Conservation (phyloP, 805 yeast genomes). For the Sugiyamaella mastotermitis region DNA sequence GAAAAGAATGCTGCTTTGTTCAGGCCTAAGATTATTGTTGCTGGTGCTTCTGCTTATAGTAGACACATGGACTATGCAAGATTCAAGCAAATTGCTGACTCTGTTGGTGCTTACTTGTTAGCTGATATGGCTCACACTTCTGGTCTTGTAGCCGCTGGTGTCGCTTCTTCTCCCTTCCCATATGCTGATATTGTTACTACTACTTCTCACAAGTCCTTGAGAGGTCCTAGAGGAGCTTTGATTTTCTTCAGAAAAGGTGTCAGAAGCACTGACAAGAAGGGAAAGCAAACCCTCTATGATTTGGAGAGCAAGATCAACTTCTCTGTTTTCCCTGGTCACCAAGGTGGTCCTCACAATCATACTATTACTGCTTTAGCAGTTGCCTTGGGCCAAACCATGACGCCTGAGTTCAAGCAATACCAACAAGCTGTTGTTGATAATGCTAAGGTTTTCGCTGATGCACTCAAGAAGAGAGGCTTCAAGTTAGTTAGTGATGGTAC, state of each 20-base stretch:
- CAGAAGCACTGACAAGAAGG: slow-evolving; percentile 72
- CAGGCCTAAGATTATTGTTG: slow-evolving; percentile 93
- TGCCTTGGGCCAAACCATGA: slow-evolving; percentile 84
- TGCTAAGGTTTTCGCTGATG: slow-evolving; percentile 69
- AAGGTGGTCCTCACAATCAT: slow-evolving; percentile 99
- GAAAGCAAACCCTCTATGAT: slow-evolving; percentile 79
- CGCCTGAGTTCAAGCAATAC: slow-evolving; percentile 84
- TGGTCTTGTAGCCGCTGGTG: slow-evolving; percentile 93
- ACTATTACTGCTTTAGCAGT: slow-evolving; percentile 94
- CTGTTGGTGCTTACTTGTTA: slow-evolving; percentile 86
- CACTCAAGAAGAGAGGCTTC: slow-evolving; percentile 59
- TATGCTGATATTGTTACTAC: slow-evolving; percentile 95
- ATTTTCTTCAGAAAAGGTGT: slow-evolving; percentile 95
- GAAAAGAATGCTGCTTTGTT: slow-evolving; percentile 75
- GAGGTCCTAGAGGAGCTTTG: slow-evolving; percentile 99
- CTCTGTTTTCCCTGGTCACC: slow-evolving; percentile 98
- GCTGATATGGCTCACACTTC: slow-evolving; percentile 98
- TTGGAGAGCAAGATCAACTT: slow-evolving; percentile 89
- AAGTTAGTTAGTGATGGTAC: slow-evolving; percentile 88
- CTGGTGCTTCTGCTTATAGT: slow-evolving; percentile 96
- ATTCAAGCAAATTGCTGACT: slow-evolving; percentile 87
- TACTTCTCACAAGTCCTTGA: slow-evolving; percentile 93
- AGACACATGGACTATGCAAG: slow-evolving; percentile 84
- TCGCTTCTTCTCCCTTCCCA: slow-evolving; percentile 86
- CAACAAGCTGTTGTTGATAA: slow-evolving; percentile 78